phyloP scores from a whole-genome alignment of 2,329 filamentous ascomycete species.

The Thermoascus crustaceus region DNA sequence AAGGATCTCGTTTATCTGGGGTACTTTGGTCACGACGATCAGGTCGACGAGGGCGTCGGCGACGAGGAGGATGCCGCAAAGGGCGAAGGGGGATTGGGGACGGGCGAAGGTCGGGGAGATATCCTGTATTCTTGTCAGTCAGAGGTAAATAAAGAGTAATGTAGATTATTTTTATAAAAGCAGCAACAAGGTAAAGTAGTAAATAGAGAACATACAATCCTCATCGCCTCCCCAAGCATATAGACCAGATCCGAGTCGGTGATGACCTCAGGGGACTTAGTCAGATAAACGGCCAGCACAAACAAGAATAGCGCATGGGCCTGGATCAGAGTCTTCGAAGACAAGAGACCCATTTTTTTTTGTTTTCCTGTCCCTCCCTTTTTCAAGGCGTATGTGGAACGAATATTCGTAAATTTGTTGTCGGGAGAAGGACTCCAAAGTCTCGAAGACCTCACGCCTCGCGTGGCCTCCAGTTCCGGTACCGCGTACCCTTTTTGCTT shows the following conservation, averaged over 20 bases:
- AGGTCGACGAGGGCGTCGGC: conserved; percentile 59
- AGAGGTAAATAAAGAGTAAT: background rate
- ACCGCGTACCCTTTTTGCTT: no score
- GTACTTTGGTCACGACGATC: conserved; percentile 48
- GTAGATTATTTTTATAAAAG: no score
- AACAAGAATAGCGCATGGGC: conserved; percentile 77
- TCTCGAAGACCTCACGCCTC: no score
- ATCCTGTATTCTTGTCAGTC: conserved; percentile 20
- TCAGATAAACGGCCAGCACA: conserved; percentile 74
- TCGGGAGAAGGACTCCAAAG: no score
- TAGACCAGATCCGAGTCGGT: conserved; percentile 74
- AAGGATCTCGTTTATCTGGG: conserved; percentile 59
- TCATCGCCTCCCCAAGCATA: conserved; percentile 74
- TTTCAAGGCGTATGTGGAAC: no score
- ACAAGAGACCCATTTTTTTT: conserved; percentile 68
- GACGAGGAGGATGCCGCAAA: conserved; percentile 62
- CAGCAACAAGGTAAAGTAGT: no score
- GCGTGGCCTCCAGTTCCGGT: no score
- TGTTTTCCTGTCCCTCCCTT: no score
- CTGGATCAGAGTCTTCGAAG: conserved; percentile 70
- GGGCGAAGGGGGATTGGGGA: conserved; percentile 58
- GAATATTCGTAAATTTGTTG: no score
- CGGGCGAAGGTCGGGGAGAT: conserved; percentile 59
- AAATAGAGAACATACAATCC: conserved; percentile 52
- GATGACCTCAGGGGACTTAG: conserved; percentile 62